Evolutionary conservation across 2,329 filamentous ascomycete genomes (phyloP), one percentile per base, ranked within the genome.

Genomic region (Raffaelea albimanens): DNA sequence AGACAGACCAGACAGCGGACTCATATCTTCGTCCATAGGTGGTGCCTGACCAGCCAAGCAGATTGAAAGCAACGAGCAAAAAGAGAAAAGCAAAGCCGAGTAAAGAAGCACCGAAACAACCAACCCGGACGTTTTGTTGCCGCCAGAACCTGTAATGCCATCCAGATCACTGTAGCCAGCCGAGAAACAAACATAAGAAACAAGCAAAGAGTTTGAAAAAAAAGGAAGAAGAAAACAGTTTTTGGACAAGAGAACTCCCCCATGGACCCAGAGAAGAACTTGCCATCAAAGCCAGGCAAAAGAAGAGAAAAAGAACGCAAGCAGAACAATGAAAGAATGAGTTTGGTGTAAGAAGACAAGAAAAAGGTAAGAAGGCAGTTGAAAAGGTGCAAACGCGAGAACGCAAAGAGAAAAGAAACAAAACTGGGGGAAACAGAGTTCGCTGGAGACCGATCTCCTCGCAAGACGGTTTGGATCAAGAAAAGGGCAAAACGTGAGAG

Each of bases 21-120:
- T 93, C 87, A 71, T 91, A 87, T 93, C 87, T 80, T 93, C 84
- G 75, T 87, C 86, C 83, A 76, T 72, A 60, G 39, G 51, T 49
- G 51, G 51, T 51, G 49, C 43, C 51, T n/a, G 7, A 43, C 21
- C 19, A 16, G 14, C 21, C 36, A 20, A 16, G 7, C 18, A 43
- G 25, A 36, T 19, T 16, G 21, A 42, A n/a, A 20, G 22, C 21
- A n/a, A n/a, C n/a, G n/a, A 40, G 49, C 47, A 52, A 47, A 56
- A 54, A 59, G 60, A 57, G 59, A 61, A 60, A 61, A 58, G 57
- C 55, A 50, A 61, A 57, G 59, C 56, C 61, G 59, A 43, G 29
- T 16, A 45, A 3, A 38, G n/a, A n/a, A n/a, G n/a, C n/a, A n/a
- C n/a, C n/a, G n/a, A 11, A 34, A 18, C 11, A 38, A 40, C 19